Evolutionary conservation across 352 stramenopile genomes (phyloP), one percentile per base, ranked within the genome.

Genomic region (Globisporangium iwayamae): DNA sequence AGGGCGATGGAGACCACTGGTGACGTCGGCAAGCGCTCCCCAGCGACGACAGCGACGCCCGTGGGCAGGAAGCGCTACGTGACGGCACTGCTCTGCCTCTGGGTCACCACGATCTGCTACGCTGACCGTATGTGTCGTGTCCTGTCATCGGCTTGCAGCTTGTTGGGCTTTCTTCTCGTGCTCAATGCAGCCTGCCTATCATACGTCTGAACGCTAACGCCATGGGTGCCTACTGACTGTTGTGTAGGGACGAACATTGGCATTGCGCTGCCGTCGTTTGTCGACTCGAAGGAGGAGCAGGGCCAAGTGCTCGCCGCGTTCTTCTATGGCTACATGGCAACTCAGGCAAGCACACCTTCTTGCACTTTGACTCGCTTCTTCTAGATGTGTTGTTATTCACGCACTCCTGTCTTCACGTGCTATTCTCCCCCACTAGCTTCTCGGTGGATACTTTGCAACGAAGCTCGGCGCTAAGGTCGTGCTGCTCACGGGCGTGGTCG

Each of bases 271-370:
- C 81, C 85, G 25, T 74, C 83, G 13, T 92, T 96, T 59, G 74
- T 93, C 18, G 71, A 75, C 52, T 74, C 82, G 70, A 93, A 93
- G 62, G 77, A 76, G 20, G 78, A 91, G 55, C 87, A 96, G 63
- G 85, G 87, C 0, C 81, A 91, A 63, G 75, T 96, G 47, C 74
- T 96, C 39, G 89, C 85, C 14, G 80, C 85, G 25, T 96, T 96
- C 69, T 96, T 93, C 71, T 96, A 93, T 50, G 87, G 87, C 48
- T 96, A 96, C 70, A 84, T 96, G 75, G 75, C 79, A 65, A 96
- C 87, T 9, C 87, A 96, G 76, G 84, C 90, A 22, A 25, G 36
- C 22, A 36, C 8, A 55, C 3, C 16, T 50, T 51, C 39, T n/a
- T 45, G 11, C 16, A 10, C 20, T 20, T 9, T 9, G 32, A 36